A percentile compares a stretch with the other conserved stretches of the same genome.
phyloP scores from a whole-genome alignment of 805 yeast genomes.

The Candida caryicola region DNA sequence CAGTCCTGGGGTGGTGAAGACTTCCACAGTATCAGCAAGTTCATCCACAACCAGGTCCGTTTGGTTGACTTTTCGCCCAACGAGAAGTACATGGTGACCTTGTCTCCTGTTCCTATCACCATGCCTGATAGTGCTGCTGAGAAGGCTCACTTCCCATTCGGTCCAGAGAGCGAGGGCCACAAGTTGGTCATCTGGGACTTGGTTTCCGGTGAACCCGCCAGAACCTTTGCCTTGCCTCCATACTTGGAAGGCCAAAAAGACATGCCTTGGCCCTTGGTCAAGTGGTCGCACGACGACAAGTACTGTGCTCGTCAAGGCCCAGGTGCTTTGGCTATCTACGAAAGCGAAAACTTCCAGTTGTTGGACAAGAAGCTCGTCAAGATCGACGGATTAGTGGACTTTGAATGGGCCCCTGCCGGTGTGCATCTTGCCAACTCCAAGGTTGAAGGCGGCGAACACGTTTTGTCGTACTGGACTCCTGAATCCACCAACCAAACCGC shows the following conservation, averaged over 20 bases:
- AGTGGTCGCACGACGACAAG: constrained; percentile 91
- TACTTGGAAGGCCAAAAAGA: constrained; percentile 61
- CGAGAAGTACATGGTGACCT: constrained; percentile 85
- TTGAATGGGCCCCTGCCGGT: constrained; percentile 92
- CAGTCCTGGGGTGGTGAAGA: constrained; percentile 93
- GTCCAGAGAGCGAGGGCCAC: constrained; percentile 86
- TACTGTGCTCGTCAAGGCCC: constrained; percentile 95
- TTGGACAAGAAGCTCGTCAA: constrained; percentile 83
- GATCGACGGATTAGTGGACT: constrained; percentile 81
- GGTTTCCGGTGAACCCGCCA: constrained; percentile 73
- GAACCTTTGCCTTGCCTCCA: constrained; percentile 89
- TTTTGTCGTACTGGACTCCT: constrained; percentile 95
- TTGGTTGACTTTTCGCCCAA: constrained; percentile 89
- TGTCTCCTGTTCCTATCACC: constrained; percentile 80
- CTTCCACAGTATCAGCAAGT: constrained; percentile 70
- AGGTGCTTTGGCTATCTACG: constrained; percentile 88
- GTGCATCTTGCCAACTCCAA: constrained; percentile 60
- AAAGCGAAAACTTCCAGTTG: constrained; percentile 71
- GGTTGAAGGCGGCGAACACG: constrained; percentile 54
- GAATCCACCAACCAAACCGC: constrained; percentile 91
- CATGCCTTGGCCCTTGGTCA: constrained; percentile 93
- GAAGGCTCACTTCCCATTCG: constrained; percentile 73
- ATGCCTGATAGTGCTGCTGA: constrained; percentile 62
- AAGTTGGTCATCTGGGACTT: constrained; percentile 92
- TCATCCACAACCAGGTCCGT: constrained; percentile 85